Base-by-base conservation (phyloP, 2,329 filamentous ascomycete genomes). In the Westerdykella aurantiaca region DNA sequence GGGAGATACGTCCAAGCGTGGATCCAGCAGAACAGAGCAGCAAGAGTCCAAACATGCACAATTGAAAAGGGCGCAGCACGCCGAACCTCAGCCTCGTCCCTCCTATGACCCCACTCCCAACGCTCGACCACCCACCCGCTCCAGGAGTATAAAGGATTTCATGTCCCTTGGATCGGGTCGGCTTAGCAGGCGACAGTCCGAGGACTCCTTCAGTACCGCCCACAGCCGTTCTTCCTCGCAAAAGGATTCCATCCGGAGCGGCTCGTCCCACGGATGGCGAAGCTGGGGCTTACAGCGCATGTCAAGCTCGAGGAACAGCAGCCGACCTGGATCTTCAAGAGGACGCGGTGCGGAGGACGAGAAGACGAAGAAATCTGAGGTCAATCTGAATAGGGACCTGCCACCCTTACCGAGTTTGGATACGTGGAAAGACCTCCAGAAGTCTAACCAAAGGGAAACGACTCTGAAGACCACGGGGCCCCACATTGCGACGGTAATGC, bases 391-490 rank as follows among this genome's bases (percentile, higher is more conserved):
- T 51, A 58, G 72, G 43, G 70, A 74, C 45, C 55, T 75, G 18
- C 72, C 72, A 29, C 72, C 72, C 4, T 49, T 75, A 10, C 72
- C 72, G 6, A 67, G 71, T 38, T 57, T 75, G 5, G 71, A 74
- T 44, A 64, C 56, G 4, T 67, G 64, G 64, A 63, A 61, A 39
- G 55, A 62, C 12, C 44, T 45, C 6, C 50, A 57, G 34, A 12
- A 42, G 25, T 21, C 39, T 39, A 49, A 31, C 40, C 41, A 34
- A 44, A 48, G 29, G 57, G 21, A 39, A 51, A n/a, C 42, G 39
- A 10, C 51, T 49, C 33, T 48, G 53, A 11, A 58, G 4, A 45
- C 39, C 33, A 50, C 52, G 13, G 53, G 51, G 35, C 55, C 60
- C 12, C 62, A 66, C 41, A 64, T 66, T 35, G 63, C 64, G 17